Evolutionary conservation across 306 rosid genomes (phyloP).

Genomic region (Lithocarpus polystachyus): DNA sequence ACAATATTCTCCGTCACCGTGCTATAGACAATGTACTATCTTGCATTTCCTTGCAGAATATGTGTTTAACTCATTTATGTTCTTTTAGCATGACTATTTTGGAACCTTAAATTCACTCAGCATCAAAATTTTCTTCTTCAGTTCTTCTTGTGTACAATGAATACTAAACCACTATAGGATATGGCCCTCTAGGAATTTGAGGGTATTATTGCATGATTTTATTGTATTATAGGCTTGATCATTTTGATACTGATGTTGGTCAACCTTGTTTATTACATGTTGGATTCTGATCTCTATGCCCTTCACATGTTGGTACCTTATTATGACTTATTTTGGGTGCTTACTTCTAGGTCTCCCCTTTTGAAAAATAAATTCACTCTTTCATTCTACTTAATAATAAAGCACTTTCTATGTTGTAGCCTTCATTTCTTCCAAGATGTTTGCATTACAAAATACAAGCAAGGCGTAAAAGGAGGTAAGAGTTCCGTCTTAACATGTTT

Average conservation of each 20-base stretch:
- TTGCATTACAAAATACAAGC: conserved; percentile 76
- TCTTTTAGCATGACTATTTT: neutral
- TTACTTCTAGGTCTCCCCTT: neutral
- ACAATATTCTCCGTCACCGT: conserved; percentile 87
- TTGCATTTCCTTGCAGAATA: conserved; percentile 1
- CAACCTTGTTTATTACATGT: neutral
- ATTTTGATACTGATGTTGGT: neutral
- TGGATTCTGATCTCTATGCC: neutral
- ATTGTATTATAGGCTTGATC: neutral
- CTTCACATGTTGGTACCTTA: conserved; percentile 13
- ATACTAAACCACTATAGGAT: neutral
- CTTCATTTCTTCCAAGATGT: conserved; percentile 79
- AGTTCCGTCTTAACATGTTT: neutral
- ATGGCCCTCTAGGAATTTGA: neutral
- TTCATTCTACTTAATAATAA: conserved; percentile 16
- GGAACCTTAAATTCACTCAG: neutral
- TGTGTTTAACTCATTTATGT: neutral
- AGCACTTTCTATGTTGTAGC: conserved; percentile 51
- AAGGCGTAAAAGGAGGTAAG: conserved; percentile 63
- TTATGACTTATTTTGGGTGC: neutral
- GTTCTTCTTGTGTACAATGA: neutral
- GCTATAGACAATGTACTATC: conserved; percentile 62
- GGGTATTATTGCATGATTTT: neutral
- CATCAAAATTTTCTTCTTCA: neutral
- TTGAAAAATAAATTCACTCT: neutral